Evolutionary conservation across 1,284 basidiomycete genomes (phyloP).

Genomic region (Heterobasidion parviporum): DNA sequence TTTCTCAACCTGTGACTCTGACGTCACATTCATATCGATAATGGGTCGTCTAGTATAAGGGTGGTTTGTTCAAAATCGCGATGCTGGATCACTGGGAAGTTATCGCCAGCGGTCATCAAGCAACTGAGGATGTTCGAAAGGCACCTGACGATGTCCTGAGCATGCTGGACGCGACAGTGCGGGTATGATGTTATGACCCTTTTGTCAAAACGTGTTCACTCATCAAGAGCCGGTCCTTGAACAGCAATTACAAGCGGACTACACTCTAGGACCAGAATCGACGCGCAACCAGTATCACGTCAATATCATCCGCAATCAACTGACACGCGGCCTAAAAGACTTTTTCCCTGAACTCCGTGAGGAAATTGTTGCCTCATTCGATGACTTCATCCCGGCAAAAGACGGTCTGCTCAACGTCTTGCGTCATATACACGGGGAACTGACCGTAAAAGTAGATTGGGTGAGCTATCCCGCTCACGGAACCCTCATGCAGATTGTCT

Average conservation of each 20-base stretch:
- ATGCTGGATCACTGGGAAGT: conserved; percentile 23
- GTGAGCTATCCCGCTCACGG: neutral
- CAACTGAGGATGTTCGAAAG: conserved; percentile 26
- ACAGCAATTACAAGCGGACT: neutral
- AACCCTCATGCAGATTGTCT: neutral
- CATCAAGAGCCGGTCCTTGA: neutral
- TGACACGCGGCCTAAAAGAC: conserved; percentile 24
- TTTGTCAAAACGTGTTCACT: neutral
- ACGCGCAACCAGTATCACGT: conserved; percentile 21
- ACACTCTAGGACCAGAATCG: conserved; percentile 6
- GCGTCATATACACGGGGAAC: neutral
- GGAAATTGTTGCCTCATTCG: conserved; percentile 25
- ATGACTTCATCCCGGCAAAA: conserved; percentile 17
- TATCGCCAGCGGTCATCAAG: conserved; percentile 19
- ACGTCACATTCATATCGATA: neutral
- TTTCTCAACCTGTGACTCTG: neutral
- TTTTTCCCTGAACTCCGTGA: conserved; percentile 24
- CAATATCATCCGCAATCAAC: conserved; percentile 19
- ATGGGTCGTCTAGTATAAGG: conserved; percentile 15
- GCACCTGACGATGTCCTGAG: conserved; percentile 27
- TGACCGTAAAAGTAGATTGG: neutral
- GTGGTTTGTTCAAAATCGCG: conserved; percentile 27
- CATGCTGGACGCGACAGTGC: conserved; percentile 93
- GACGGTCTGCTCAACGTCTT: neutral
- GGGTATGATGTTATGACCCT: conserved; percentile 41